Conservation (phyloP, 805 yeast species). For the Wickerhamiella lipophila region DNA sequence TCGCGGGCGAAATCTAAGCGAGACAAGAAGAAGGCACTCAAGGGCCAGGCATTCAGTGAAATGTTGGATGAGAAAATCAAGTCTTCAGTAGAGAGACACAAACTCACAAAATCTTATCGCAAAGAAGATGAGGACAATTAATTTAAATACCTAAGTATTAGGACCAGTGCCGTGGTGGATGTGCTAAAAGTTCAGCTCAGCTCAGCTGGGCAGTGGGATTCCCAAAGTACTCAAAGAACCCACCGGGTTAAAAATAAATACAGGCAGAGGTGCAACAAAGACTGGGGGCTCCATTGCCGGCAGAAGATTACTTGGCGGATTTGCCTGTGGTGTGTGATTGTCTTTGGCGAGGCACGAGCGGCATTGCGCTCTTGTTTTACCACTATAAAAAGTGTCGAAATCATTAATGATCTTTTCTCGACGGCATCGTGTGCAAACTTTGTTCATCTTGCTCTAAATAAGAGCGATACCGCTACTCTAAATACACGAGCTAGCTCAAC, state of each 20-base stretch:
- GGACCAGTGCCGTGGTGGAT: no score
- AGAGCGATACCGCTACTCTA: background rate
- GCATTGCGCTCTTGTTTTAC: conserved; percentile 10
- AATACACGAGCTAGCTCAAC: background rate
- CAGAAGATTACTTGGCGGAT: background rate
- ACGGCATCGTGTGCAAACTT: conserved; percentile 7
- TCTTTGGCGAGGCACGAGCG: conserved; percentile 9
- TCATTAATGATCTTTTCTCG: background rate
- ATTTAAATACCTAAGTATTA: no score
- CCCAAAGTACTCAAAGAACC: no score
- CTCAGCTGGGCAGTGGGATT: background rate
- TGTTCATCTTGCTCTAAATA: background rate
- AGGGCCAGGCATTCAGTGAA: conserved; percentile 21
- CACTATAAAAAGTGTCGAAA: conserved; percentile 9
- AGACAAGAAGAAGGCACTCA: conserved; percentile 14
- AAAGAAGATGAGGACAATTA: conserved; percentile 13
- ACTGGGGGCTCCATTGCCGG: conserved; percentile 9
- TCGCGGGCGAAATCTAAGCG: conserved; percentile 18
- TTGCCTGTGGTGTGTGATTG: conserved; percentile 6
- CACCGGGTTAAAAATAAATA: background rate
- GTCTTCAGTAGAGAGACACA: conserved; percentile 22
- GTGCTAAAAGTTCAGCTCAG: background rate
- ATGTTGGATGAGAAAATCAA: conserved; percentile 24
- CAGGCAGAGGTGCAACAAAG: background rate
- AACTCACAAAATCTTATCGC: conserved; percentile 19